Percentiles rank a stretch among this genome's conserved stretches.
phyloP scores from a whole-genome alignment of 1,284 basidiomycete species.

The Neonothopanus nambi region DNA sequence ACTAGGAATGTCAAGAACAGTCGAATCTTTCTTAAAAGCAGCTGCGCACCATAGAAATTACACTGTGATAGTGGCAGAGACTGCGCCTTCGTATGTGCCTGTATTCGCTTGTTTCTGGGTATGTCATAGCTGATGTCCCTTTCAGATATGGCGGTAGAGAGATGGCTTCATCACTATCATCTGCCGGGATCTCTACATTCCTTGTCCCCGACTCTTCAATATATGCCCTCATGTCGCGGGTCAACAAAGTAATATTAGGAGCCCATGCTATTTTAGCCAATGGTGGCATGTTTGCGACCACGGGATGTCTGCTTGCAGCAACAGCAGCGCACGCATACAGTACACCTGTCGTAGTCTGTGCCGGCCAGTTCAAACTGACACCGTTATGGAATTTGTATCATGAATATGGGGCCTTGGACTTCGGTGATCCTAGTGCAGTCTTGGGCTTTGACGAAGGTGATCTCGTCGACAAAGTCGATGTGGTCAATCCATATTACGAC shows the following conservation, averaged over 20 bases:
- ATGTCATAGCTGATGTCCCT: conserved; percentile 8
- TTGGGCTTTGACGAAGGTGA: conserved; percentile 79
- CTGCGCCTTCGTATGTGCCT: conserved; percentile 78
- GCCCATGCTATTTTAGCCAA: conserved; percentile 95
- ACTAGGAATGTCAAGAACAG: conserved; percentile 91
- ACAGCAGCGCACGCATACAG: conserved; percentile 91
- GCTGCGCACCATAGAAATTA: conserved; percentile 92
- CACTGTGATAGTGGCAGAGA: conserved; percentile 95
- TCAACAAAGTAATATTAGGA: conserved; percentile 94
- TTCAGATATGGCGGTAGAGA: conserved; percentile 81
- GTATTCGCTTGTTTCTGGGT: neutral
- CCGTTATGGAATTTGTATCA: conserved; percentile 93
- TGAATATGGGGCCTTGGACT: conserved; percentile 85
- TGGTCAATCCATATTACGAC: conserved; percentile 92
- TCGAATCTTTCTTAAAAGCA: conserved; percentile 91
- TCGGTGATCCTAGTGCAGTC: conserved; percentile 83
- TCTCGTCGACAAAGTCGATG: conserved; percentile 82
- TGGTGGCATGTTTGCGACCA: conserved; percentile 89
- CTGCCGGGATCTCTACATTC: conserved; percentile 86
- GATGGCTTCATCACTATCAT: conserved; percentile 80
- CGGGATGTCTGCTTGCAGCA: conserved; percentile 83
- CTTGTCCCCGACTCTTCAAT: conserved; percentile 95
- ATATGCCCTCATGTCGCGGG: conserved; percentile 94
- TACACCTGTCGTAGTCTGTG: conserved; percentile 92
- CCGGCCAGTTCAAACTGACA: conserved; percentile 95